Base-by-base conservation (phyloP, 1,284 basidiomycete genomes). In the Irpex sp. region DNA sequence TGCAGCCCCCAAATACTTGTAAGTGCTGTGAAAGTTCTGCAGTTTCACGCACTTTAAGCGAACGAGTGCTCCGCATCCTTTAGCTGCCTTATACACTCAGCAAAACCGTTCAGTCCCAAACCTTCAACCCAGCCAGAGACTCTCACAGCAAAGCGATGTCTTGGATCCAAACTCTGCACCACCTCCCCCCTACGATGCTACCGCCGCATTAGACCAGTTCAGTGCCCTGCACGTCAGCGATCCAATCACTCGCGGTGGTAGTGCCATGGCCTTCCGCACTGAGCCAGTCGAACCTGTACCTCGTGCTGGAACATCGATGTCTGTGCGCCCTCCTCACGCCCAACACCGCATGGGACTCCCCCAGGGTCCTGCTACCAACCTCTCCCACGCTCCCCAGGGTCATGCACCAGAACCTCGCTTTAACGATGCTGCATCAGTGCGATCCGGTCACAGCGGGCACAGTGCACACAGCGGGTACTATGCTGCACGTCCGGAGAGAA, bases 281-380 rank as follows among this genome's bases (percentile, higher is more conserved):
- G 19, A 58, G 17, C 38, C 61, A n/a, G 58, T 64, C 34, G 73
- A 74, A 9, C 72, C 69, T 13, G 60, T 72, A n/a, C 77, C 79
- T 55, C 79, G 83, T 36, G 76, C 81, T 17, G 78, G 81, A 36
- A 85, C 85, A 17, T 81, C 83, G 13, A 82, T 84, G 81, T 85
- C 85, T 21, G 74, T 79, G 67, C 77, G 75, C 57, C 75, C 81
- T 2, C 49, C 17, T 34, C 54, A 56, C 7, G 7, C 49, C 49
- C 54, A 56, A 13, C 26, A 56, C 34, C 54, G 54, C 26, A 34
- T 17, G 26, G 54, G 71, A 58, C 69, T 72, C 31, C 68, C 71
- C 15, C 60, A 67, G 5, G 65, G 71, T 44, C 71, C 74, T 44
- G 68, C 70, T 15, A 65, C 66, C 11, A 62, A 63, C 13, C 62